Evolutionary conservation across 768 basidiomycete genomes (phyloP), one percentile per base, ranked within the genome.

Genomic region (Phylloporus sp.): DNA sequence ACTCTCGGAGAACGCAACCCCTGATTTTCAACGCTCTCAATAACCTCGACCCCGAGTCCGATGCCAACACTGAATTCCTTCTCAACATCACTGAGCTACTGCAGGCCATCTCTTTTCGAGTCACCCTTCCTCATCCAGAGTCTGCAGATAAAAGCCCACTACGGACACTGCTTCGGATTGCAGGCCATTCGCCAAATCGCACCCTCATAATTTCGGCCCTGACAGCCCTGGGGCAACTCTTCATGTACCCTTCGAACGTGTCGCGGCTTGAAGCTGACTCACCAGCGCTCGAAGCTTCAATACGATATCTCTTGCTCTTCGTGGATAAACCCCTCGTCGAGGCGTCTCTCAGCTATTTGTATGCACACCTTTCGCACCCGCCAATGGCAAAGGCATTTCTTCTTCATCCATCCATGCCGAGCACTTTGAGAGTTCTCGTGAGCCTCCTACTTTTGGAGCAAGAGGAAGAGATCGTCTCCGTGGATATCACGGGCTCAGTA

Each of bases 321-420:
- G 59, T 76, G 35, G 91, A 93, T 71, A 82, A 81, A 53, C 72
- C 73, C 11, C 74, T 93, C 24, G 73, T 88, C 4, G 86, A 88
- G 46, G 81, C 84, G 6, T 83, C 80, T 47, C 63, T 92, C 40
- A 88, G 86, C 67, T 90, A 84, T 61, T 63, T 93, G 13, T 89
- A 89, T 62, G 72, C 79, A 7, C 87, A 91, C 65, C 72, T 92
- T 20, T 86, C 88, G 5, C 77, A 87, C 62, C 79, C 84, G 8
- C 71, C 84, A 7, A 84, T 88, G 80, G 83, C 86, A 18, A 86
- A 87, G 59, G 81, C 84, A 6, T 91, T 93, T 62, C 70, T 93
- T 39, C 75, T 85, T 16, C 84, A 85, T 61, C 74, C 80, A 2
- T 77, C 82, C 45, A 85, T 92, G 81, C 79, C 84, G 4, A 79